Conservation (phyloP, 805 yeast species). For the Danielozyma ontarioensis region DNA sequence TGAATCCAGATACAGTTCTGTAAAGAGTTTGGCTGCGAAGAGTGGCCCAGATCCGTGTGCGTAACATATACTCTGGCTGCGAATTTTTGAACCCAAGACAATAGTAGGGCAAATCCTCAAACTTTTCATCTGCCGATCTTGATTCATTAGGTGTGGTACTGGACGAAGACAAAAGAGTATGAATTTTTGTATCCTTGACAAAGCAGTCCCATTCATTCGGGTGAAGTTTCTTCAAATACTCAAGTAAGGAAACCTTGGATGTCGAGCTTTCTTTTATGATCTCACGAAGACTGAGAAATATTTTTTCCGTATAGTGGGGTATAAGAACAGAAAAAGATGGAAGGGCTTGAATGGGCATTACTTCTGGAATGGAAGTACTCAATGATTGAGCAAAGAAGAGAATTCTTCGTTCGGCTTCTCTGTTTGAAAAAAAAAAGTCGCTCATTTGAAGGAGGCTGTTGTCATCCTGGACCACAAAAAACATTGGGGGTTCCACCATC, state of each 20-base stretch:
- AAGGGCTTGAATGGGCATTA: constrained; percentile 42
- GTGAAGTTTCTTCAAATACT: constrained; percentile 68
- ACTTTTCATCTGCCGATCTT: constrained; percentile 20
- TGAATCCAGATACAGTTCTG: constrained; percentile 78
- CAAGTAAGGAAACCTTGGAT: constrained; percentile 58
- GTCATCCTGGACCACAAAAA: constrained; percentile 47
- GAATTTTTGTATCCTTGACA: constrained; percentile 66
- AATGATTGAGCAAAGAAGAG: constrained; percentile 51
- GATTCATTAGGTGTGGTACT: neutral
- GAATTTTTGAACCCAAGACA: constrained; percentile 70
- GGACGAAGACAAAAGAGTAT: constrained; percentile 6
- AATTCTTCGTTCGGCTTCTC: constrained; percentile 49
- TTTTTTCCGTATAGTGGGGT: constrained; percentile 51
- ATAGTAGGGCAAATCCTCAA: constrained; percentile 63
- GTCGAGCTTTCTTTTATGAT: constrained; percentile 41
- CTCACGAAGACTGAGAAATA: constrained; percentile 39
- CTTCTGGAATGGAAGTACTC: constrained; percentile 44
- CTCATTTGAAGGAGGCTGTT: constrained; percentile 25
- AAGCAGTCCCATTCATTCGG: constrained; percentile 78
- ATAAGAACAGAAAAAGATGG: constrained; percentile 48
- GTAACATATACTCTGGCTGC: constrained; percentile 53
- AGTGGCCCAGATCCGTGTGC: constrained; percentile 88
- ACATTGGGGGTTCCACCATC: constrained; percentile 35
- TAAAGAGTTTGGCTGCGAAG: constrained; percentile 77
- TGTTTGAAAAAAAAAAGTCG: constrained; percentile 39